Conservation (phyloP, 2,329 filamentous ascomycete genomes). For the Colletotrichum orchidophilum region DNA sequence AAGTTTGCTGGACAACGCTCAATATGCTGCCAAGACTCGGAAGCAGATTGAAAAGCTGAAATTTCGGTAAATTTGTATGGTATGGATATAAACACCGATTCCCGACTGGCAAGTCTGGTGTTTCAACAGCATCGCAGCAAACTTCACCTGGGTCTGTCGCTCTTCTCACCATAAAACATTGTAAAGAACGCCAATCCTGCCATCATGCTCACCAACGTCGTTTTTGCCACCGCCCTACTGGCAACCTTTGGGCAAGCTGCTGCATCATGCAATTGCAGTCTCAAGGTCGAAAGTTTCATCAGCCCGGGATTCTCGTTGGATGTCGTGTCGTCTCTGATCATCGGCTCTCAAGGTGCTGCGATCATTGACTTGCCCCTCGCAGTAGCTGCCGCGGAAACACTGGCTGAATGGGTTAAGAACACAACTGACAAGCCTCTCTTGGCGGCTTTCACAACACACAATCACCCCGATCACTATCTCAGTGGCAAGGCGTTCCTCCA, state of each 20-base stretch:
- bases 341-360: constrained; percentile 20
- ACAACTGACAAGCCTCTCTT: constrained; percentile 25
- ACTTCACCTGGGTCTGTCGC: background rate
- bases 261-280: background rate
- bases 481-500: constrained; percentile 21
- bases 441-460: constrained; percentile 16
- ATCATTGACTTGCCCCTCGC: constrained; percentile 25
- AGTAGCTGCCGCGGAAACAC: background rate
- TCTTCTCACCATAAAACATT: background rate
- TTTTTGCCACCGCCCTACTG: background rate
- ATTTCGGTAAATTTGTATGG: background rate
- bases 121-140: background rate
- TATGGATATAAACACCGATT: background rate
- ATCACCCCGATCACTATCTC: constrained; percentile 28
- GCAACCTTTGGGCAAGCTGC: background rate
- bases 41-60: background rate
- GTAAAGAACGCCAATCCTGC: too few relatives aligned
- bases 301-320: constrained; percentile 11
- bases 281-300: background rate
- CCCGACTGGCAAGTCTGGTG: background rate
- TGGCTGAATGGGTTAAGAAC: constrained; percentile 21
- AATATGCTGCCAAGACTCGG: background rate
- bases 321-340: constrained; percentile 25
- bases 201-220: background rate
- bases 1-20: background rate